phyloP scores from a whole-genome alignment of 2,329 filamentous ascomycete species.

The Pleochaeta shiraiana region DNA sequence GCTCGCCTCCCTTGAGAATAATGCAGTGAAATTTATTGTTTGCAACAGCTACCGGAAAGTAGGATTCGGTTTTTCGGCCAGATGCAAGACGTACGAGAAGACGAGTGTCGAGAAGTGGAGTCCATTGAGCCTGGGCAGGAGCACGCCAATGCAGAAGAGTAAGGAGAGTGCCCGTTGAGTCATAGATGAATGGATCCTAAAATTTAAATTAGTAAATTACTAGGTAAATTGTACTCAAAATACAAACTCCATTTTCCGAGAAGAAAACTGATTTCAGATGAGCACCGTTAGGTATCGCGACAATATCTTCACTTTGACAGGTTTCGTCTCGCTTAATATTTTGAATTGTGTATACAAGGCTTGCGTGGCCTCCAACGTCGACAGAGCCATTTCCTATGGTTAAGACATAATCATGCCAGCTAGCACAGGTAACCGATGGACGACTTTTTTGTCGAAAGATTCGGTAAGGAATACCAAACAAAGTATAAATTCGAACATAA shows the following conservation, averaged over 20 bases:
- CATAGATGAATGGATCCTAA: slow-evolving; percentile 88
- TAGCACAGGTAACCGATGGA: slow-evolving; percentile 79
- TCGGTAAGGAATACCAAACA: slow-evolving; percentile 75
- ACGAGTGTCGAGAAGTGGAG: slow-evolving; percentile 78
- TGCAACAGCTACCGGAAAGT: slow-evolving; percentile 90
- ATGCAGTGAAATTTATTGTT: slow-evolving; percentile 93
- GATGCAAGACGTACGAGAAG: slow-evolving; percentile 60
- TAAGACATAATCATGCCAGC: slow-evolving; percentile 90
- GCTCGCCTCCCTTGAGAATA: slow-evolving; percentile 88
- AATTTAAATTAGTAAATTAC: background rate
- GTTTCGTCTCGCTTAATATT: slow-evolving; percentile 86
- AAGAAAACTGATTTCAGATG: slow-evolving; percentile 74
- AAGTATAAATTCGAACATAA: slow-evolving; percentile 80
- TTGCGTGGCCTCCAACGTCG: slow-evolving; percentile 52
- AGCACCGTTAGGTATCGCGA: slow-evolving; percentile 57
- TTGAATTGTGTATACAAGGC: slow-evolving; percentile 76
- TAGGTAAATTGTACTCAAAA: background rate
- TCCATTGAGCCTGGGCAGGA: slow-evolving; percentile 70
- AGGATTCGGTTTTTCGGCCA: slow-evolving; percentile 70
- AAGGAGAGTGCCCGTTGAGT: slow-evolving; percentile 72
- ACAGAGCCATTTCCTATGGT: slow-evolving; percentile 86
- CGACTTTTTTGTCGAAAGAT: slow-evolving; percentile 83
- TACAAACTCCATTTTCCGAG: slow-evolving; percentile 60
- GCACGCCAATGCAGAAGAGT: slow-evolving; percentile 81
- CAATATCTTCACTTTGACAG: slow-evolving; percentile 84